Base-by-base conservation (phyloP, 2,329 filamentous ascomycete genomes). In the Dactylellina cionopaga region DNA sequence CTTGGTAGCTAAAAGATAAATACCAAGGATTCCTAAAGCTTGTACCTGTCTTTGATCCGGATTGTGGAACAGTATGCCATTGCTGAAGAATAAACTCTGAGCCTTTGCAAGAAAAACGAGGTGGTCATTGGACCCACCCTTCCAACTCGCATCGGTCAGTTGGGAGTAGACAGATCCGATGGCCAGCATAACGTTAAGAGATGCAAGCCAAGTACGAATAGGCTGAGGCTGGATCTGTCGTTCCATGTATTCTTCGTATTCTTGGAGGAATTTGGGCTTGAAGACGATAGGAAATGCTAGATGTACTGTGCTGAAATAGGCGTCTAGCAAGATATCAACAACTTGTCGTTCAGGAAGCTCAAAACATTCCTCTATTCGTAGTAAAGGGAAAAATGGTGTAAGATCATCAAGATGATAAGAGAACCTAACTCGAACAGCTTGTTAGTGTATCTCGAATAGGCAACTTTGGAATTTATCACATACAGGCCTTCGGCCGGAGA, bases 121-220 rank as follows among this genome's bases (percentile, higher is more conserved):
- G 52, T 76, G 75, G 31, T 63, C 74, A n/a, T 74, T 68, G 4
- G 31, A 41, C 5, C 56, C 55, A 25, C 66, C 69, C 35, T 71
- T 75, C 75, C 76, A 76, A 52, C 72, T 74, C 24, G 74, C 74
- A 39, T 77, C 72, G 39, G 60, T 76, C 24, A 77, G 49, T 10
- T 75, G 69, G 37, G 69, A 60, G 47, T 77, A 76, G 31, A 77
- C 59, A 9, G 74, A 65, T 5, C 74, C 65, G 44, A 76, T 73
- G 5, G 76, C 75, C 33, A 77, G 74, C 13, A 77, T 69, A 11
- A 76, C 58, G 15, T 76, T 77, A 11, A 77, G 35, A 5, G 74
- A 35, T 47, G 75, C 74, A 4, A 77, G 65, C 75, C 75, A 76
- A 10, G 74, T 74, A 17, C 74, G 74, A 43, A 76, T 73, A 33